phyloP scores from a whole-genome alignment of 192 early-diverging fungal species.

The Rhizoclosmatium globosum region DNA sequence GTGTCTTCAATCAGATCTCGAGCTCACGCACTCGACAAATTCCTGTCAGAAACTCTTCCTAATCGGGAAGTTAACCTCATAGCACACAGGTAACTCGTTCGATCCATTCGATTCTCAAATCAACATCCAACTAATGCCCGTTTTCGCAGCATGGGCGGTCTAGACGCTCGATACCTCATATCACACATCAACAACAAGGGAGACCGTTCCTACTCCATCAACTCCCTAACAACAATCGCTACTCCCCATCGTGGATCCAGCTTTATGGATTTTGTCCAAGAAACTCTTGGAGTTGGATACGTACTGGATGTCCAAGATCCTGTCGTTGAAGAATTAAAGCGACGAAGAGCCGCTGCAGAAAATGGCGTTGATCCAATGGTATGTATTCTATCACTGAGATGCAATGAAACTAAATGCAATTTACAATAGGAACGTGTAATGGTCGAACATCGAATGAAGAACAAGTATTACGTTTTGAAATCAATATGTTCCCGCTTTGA shows the following conservation, averaged over 20 bases:
- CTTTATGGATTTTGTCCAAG: slow-evolving; percentile 95
- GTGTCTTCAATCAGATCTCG: slow-evolving; percentile 72
- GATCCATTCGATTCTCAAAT: slow-evolving; percentile 44
- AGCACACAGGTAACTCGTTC: slow-evolving; percentile 86
- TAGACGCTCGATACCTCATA: slow-evolving; percentile 93
- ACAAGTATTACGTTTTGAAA: slow-evolving; percentile 60
- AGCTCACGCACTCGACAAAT: slow-evolving; percentile 77
- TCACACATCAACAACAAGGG: slow-evolving; percentile 74
- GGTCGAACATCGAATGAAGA: slow-evolving; percentile 7
- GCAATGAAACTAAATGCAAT: neutral
- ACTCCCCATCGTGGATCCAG: slow-evolving; percentile 93
- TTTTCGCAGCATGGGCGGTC: slow-evolving; percentile 69
- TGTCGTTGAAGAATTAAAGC: slow-evolving; percentile 31
- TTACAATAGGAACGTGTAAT: neutral
- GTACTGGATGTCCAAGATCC: slow-evolving; percentile 49
- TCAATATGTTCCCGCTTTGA: slow-evolving; percentile 68
- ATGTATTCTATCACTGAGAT: neutral
- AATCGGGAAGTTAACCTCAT: slow-evolving; percentile 82
- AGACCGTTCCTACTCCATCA: slow-evolving; percentile 64
- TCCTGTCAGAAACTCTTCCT: slow-evolving; percentile 64
- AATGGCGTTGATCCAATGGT: neutral
- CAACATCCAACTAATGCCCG: neutral
- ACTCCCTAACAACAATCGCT: slow-evolving; percentile 88
- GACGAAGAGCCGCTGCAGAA: slow-evolving; percentile 17
- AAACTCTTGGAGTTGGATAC: slow-evolving; percentile 83